phyloP scores from a whole-genome alignment of 768 basidiomycete species.

The Sporobolomyces roseus region DNA sequence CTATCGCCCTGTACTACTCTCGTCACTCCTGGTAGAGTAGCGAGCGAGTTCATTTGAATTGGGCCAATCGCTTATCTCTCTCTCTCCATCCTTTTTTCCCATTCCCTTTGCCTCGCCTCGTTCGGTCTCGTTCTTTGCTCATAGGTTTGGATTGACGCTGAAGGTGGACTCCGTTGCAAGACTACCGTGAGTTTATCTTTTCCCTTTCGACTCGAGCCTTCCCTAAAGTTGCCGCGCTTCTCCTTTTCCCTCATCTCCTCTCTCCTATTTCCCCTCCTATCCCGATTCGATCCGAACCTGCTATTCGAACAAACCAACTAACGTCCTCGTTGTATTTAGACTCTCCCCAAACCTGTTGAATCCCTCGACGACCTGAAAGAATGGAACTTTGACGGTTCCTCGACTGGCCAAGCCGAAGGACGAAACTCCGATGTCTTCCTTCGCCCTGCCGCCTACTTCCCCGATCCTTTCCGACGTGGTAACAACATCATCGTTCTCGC shows the following conservation, averaged over 20 bases:
- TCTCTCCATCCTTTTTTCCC: conserved; percentile 2
- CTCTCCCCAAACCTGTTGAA: conserved; percentile 76
- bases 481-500: conserved; percentile 58
- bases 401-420: conserved; percentile 82
- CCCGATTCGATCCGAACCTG: not conserved
- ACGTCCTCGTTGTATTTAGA: conserved; percentile 54
- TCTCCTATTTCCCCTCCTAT: not conserved
- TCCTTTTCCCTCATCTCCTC: not conserved
- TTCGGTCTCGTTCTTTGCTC: not conserved
- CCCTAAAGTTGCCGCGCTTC: not conserved
- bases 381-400: conserved; percentile 95
- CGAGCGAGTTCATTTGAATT: not conserved
- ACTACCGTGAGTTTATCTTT: conserved; percentile 64
- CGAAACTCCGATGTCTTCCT: conserved; percentile 96
- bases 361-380: conserved; percentile 86
- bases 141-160: conserved; percentile 95
- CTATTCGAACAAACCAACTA: not conserved
- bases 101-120: not conserved
- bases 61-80: too few relatives aligned
- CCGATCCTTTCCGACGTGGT: conserved; percentile 97
- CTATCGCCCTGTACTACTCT: not conserved
- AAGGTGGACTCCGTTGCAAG: conserved; percentile 90
- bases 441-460: conserved; percentile 94
- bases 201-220: not conserved
- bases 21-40: not conserved